Percentiles rank a stretch among this genome's conserved stretches.
phyloP scores from a whole-genome alignment of 345 rosid species.

The Combretum micranthum region DNA sequence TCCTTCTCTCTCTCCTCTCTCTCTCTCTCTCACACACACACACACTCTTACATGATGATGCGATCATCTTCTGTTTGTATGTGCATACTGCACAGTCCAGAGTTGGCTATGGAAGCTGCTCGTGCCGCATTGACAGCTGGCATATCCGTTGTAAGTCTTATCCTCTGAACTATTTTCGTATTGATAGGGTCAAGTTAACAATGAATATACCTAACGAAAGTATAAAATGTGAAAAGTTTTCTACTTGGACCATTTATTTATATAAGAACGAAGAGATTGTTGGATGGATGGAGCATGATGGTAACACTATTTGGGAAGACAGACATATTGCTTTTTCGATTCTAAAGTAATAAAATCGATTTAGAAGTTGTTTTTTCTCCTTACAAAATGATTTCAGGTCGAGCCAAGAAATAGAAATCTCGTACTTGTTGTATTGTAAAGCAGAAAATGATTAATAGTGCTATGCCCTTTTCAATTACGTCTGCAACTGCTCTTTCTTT shows the following conservation, averaged over 20 bases:
- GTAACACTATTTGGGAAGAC: no score
- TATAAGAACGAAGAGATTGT: no score
- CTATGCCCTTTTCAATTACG: neutral
- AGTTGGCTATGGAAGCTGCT: constrained; percentile 49
- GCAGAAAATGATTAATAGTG: neutral
- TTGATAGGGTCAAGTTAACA: no score
- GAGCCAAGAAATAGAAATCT: no score
- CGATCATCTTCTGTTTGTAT: neutral
- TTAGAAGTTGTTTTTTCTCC: neutral
- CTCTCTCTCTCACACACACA: no score
- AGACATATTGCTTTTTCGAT: neutral
- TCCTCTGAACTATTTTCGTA: neutral
- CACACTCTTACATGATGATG: no score
- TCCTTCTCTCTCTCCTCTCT: no score
- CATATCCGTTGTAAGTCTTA: constrained; percentile 45
- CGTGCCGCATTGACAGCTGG: constrained; percentile 45
- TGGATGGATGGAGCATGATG: neutral
- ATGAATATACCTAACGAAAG: no score
- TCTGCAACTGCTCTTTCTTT: neutral
- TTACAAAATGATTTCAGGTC: no score
- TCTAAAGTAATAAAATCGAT: neutral
- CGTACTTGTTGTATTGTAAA: neutral
- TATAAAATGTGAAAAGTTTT: no score
- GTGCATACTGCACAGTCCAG: constrained; percentile 22
- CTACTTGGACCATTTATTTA: no score